Evolutionary conservation across 306 rosid genomes (phyloP), one percentile per base, ranked within the genome.

Genomic region (Begonia masoniana): DNA sequence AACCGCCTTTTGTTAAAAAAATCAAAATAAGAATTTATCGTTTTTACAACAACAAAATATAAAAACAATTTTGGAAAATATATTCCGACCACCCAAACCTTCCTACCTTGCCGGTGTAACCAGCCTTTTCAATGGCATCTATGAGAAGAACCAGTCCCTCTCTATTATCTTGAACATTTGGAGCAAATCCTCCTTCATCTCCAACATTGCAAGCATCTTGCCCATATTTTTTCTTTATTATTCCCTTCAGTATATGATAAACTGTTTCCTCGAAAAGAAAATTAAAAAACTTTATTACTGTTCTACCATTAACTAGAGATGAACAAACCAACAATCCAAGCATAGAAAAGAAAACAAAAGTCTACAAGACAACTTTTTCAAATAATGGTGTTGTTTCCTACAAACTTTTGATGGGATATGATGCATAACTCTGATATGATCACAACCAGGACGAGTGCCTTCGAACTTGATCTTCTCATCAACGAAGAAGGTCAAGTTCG

Each of bases 151-250:
- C 81, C 62, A 91, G 64, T 15, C 99, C 99, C 67, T 91, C 99
- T 66, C 94, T 81, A 54, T 83, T 91, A 69, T 91, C 99, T 71
- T 91, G 99, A 57, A 91, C 99, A 70, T 75, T 91, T 55, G 99
- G 99, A 54, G 99, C 99, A 73, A 91, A 91, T 14, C 99, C 99
- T 16, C 99, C 99, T 76, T 91, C 99, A 46, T 91, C 99, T 57
- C 99, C 99, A 17, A 86, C 96, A 68, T 91, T 91, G 68, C 99
- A 91, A 61, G 99, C 99, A 74, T 91, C 99, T 77, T 86, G 99
- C 59, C 99, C 99, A 56, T 91, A 91, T 65, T 91, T 91, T 52
- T 78, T 80, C 72, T 91, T 91, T 72, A 91, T 91, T 61, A 91
- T 86, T 49, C 94, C 99, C 92, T 83, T 91, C 47, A 91, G 74